Base-by-base conservation (phyloP, 257 asterid genomes). In the Solanum boliviense region DNA sequence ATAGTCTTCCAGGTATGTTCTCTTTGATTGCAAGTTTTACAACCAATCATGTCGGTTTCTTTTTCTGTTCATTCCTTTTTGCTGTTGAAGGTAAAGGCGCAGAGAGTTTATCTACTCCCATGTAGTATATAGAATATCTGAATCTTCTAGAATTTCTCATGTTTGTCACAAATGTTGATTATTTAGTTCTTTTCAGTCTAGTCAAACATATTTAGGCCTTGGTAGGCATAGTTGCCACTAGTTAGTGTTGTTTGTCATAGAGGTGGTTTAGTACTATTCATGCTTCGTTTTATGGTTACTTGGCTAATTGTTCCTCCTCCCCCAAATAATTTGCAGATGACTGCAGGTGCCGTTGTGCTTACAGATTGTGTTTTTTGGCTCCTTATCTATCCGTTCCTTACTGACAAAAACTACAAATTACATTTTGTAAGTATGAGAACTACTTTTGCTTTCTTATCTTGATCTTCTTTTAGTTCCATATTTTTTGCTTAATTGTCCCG, bases 271-370 rank as follows among this genome's bases (percentile, higher is more conserved):
- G 67, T 16, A 5, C 16, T 39, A 29, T 46, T 48, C 38, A 7
- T 78, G 41, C 68, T 81, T 70, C 85, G 20, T 46, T 81, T 48
- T 44, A 46, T 29, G 68, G 85, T 20, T 46, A 46, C 41, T 9
- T 81, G 39, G 70, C 44, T 81, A 48, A 81, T 48, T 46, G 41
- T 46, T 81, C 9, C 41, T 58, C 41, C 39, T 81, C 29, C 85
- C 65, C 41, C 70, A 48, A 46, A 46, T 48, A 31, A 38, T 84
- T 52, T 75, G 86, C 88, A 96, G 98, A 91, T 92, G 41, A 91
- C 94, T 89, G 95, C 94, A 89, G 98, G 98, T 87, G 98, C 98
- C 36, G 96, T 95, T 39, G 91, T 85, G 86, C 95, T 95, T 48
- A 95, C 96, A 13, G 97, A 96, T 91, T 68, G 88, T 35, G 92